Evolutionary conservation across 768 basidiomycete genomes (phyloP), one percentile per base, ranked within the genome.

Genomic region (Mycena rebaudengoi): DNA sequence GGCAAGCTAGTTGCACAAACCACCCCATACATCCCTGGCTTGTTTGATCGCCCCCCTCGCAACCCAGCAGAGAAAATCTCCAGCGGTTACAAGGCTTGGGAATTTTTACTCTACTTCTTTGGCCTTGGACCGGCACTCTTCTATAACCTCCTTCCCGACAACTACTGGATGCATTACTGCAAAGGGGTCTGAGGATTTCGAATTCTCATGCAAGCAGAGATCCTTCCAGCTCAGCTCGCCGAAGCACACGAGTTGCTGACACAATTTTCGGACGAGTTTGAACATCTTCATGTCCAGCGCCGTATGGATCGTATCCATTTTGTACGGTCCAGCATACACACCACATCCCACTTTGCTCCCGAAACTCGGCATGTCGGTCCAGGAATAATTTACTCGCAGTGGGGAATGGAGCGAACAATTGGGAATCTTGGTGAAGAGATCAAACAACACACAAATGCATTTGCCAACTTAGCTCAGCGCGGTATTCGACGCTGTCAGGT

Each of bases 1-100:
- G 75, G 74, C n/a, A 12, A 20, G 33, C 12, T 37, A 3, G 73
- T 76, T 25, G 70, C 69, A 10, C 40, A 60, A 10, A 32, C 65
- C 2, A 65, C 55, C 7, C 63, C 56, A 4, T 71, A 70, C 48
- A 39, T 74, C 41, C 71, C 70, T 20, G 64, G 68, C 6, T 73
- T 65, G 3, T 75, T 71, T 62, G 70, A 70, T 51, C 59, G 65
- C 1, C 68, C 72, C 2, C 76, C 75, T 16, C 70, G 72, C 10
- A 73, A 76, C 44, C 67, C 71, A 21, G 70, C 71, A 3, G 61
- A 75, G 59, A 76, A 76, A 33, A 66, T 73, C 8, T 66, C 60
- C 26, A 71, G 70, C 23, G 71, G 73, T 3, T 75, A 74, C 53
- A 76, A 75, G 40, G 70, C 70, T 7, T 64, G 60, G 46, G 74